Base-by-base conservation (phyloP, 2,329 filamentous ascomycete genomes). In the Pestalotiopsis sp. region DNA sequence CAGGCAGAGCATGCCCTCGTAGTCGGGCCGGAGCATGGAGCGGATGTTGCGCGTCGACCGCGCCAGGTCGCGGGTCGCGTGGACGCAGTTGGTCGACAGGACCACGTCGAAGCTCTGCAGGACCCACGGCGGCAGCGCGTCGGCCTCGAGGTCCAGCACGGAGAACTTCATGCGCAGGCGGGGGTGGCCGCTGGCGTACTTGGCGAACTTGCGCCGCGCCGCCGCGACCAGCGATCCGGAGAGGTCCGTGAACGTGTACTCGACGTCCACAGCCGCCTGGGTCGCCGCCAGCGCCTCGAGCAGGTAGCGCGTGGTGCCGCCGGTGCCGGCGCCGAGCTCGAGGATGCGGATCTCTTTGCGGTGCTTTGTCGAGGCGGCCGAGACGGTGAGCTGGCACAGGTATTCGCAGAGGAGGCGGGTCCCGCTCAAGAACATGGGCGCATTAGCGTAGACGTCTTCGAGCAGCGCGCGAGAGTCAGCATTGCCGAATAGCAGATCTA, bases 201-300 rank as follows among this genome's bases (percentile, higher is more conserved):
- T n/a, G 12, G 56, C 56, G 12, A 58, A 58, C 23, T 58, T 58
- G 12, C 23, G 17, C 12, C 20, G 7, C 17, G 56, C 56, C 11
- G 56, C 56, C 17, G 56, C 4, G 2, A 82, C 76, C 0, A 83
- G 72, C 0, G 76, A 75, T 0, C 73, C 58, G 0, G 83, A 81
- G 3, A 86, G 63, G 57, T 85, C 83, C 1, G 82, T 84, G 68
- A 84, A 81, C 0, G 80, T 82, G 67, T 85, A 84, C 5, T 75
- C 67, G n/a, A 83, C 70, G 0, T 70, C 68, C 2, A 80, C 66
- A 9, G 71, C 72, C 0, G 67, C 62, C 23, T 25, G 20, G 12
- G 56, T 58, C 0, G 25, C 25, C 0, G 66, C 68, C 3, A 85
- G 73, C 0, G 68, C 56, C 0, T 75, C 68, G 0, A 81, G 67